Conservation (phyloP, 805 yeast genomes). For the Komagataella pastoris region DNA sequence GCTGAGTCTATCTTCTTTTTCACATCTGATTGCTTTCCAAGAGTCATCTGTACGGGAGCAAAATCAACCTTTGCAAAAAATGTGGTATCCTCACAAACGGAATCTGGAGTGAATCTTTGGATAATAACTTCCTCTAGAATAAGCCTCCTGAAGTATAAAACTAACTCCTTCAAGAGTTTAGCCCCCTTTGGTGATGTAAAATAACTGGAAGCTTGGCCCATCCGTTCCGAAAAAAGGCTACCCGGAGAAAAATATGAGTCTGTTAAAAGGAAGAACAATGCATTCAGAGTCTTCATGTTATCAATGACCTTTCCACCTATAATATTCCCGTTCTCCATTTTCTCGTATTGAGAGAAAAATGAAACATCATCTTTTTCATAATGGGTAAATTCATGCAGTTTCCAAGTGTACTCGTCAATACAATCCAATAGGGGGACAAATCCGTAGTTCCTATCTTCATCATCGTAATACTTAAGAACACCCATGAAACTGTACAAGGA, state of each 20-base stretch:
- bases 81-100: conserved; percentile 31
- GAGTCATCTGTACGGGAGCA: conserved; percentile 28
- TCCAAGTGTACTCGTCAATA: conserved; percentile 6
- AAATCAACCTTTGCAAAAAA: conserved; percentile 17
- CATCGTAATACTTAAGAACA: conserved; percentile 43
- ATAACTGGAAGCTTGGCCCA: conserved; percentile 23
- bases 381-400: conserved; percentile 13
- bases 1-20: conserved; percentile 23
- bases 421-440: conserved; percentile 9
- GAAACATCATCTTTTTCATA: conserved; percentile 17
- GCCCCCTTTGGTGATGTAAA: conserved; percentile 30
- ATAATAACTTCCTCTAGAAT: conserved; percentile 45
- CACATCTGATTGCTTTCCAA: conserved; percentile 24
- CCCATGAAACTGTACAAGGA: conserved; percentile 39
- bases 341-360: conserved; percentile 22
- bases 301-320: conserved; percentile 21
- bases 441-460: conserved; percentile 37
- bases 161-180: conserved; percentile 24
- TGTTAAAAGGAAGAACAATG: conserved; percentile 36
- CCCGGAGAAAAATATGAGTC: conserved; percentile 44
- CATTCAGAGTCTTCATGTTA: conserved; percentile 24
- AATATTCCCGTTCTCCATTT: conserved; percentile 8
- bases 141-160: conserved; percentile 33
- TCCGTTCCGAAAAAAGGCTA: conserved; percentile 31
- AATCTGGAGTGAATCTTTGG: conserved; percentile 32